Percentiles rank a stretch among this genome's conserved stretches.
phyloP scores from a whole-genome alignment of 305 asterid species.

The Fraxinus dipetala region DNA sequence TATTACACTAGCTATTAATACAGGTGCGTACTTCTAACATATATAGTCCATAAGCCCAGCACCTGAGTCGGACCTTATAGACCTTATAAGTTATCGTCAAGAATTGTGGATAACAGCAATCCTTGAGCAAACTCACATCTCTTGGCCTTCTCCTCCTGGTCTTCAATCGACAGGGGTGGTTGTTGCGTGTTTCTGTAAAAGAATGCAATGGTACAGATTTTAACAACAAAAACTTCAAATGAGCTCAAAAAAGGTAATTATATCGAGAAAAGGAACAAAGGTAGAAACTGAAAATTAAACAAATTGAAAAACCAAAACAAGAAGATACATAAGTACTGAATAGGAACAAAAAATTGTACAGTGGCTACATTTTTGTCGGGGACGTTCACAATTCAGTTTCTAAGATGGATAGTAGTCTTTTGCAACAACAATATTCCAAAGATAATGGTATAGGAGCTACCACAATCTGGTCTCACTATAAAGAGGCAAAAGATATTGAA shows the following conservation, averaged over 20 bases:
- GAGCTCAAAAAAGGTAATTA: not conserved
- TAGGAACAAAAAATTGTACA: not conserved
- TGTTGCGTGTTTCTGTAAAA: slow-evolving; percentile 44
- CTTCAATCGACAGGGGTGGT: slow-evolving; percentile 54
- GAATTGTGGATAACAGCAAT: slow-evolving; percentile 51
- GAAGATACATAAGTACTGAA: too few species aligned
- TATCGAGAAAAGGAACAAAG: not conserved
- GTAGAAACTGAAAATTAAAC: not conserved
- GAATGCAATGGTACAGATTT: slow-evolving; percentile 5
- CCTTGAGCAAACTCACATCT: slow-evolving; percentile 57
- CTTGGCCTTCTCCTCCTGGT: slow-evolving; percentile 59
- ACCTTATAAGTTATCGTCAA: slow-evolving; percentile 40
- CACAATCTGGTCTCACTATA: not conserved
- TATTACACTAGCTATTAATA: slow-evolving; percentile 31
- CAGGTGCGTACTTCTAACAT: not conserved
- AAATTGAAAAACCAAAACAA: not conserved
- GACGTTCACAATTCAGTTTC: not conserved
- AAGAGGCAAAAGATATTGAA: not conserved
- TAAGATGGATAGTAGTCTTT: not conserved
- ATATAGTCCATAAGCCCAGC: not conserved
- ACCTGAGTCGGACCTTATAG: slow-evolving; percentile 14
- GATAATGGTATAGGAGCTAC: not conserved
- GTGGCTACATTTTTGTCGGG: not conserved
- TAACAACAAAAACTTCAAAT: not conserved
- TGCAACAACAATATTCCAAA: not conserved